Base-by-base conservation (phyloP, 768 basidiomycete species). In the Mycena venus region DNA sequence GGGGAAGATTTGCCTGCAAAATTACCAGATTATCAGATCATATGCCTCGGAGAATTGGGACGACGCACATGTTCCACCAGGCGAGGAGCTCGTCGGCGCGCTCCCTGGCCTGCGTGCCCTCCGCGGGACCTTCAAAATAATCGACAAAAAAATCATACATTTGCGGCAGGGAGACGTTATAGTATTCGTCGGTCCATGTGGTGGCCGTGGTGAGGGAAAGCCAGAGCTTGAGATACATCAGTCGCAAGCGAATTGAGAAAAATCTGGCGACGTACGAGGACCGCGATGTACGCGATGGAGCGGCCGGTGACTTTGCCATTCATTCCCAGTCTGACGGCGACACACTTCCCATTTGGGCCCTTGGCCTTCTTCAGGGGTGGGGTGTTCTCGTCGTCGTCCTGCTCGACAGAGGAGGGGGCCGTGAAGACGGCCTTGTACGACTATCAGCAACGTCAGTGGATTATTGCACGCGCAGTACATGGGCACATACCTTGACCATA, bases 41-140 rank as follows among this genome's bases (percentile, higher is more conserved):
- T 9, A n/a, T n/a, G n/a, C n/a, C n/a, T n/a, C n/a, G n/a, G n/a
- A 42, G 19, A n/a, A 27, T 40, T 9, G n/a, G n/a, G n/a, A n/a
- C n/a, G 23, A 61, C 71, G 58, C 29, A 73, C 72, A 38, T n/a
- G 59, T 73, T 73, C 72, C 72, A 73, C 72, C 72, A 73, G n/a
- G n/a, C 8, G 38, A 73, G 72, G 23, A 73, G 65, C 9, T 5
- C 47, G 15, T 73, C 65, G 15, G 47, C 65, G 11, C 72, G 58
- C 9, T 21, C 29, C 25, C 58, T 36, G 25, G 72, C 72, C 14
- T 14, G 23, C 3, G 65, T 12, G 10, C 65, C 65, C 5, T 19
- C 31, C 19, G n/a, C 55, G 17, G 72, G 64, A 1, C 21, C 72
- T 44, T 73, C 72, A n/a, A 73, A 73, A 32, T 42, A 73, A 38